Conservation (phyloP, 2,329 filamentous ascomycete genomes). For the Hypomyces rosellus region DNA sequence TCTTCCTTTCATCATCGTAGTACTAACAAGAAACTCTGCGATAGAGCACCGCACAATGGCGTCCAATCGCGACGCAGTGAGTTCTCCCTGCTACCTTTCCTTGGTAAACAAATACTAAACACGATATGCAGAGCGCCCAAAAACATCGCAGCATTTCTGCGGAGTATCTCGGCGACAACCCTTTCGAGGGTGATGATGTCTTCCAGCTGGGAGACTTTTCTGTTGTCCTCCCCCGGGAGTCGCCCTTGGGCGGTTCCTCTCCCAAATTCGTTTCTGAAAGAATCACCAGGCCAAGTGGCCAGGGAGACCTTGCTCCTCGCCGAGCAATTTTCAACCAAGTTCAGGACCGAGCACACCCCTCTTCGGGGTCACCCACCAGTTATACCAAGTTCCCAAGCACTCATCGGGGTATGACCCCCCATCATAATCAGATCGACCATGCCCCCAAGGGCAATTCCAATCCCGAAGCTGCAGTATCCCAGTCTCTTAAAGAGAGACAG, state of each 20-base stretch:
- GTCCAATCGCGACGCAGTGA: not conserved
- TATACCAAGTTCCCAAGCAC: too few relatives aligned
- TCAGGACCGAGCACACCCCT: slow-evolving; percentile 14
- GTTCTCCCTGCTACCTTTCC: not conserved
- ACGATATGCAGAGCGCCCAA: not conserved
- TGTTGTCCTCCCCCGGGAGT: not conserved
- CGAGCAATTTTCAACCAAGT: slow-evolving; percentile 2
- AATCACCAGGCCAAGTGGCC: not conserved
- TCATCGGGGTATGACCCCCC: too few relatives aligned
- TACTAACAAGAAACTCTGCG: too few relatives aligned
- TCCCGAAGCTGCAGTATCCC: too few relatives aligned
- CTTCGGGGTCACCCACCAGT: too few relatives aligned
- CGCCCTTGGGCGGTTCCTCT: not conserved
- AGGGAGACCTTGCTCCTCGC: not conserved
- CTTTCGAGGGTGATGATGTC: slow-evolving; percentile 6
- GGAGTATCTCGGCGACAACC: slow-evolving; percentile 9
- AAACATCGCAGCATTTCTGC: not conserved
- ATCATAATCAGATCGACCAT: too few relatives aligned
- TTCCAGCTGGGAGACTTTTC: slow-evolving; percentile 2
- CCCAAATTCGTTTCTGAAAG: slow-evolving; percentile 7
- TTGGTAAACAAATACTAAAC: not conserved
- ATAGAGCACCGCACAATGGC: not conserved
- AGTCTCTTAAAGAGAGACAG: not conserved
- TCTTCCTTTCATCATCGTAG: not conserved
- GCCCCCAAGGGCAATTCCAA: too few relatives aligned